Evolutionary conservation across 169 alveolate species (phyloP).

Genomic region (Plasmodium coatneyi): DNA sequence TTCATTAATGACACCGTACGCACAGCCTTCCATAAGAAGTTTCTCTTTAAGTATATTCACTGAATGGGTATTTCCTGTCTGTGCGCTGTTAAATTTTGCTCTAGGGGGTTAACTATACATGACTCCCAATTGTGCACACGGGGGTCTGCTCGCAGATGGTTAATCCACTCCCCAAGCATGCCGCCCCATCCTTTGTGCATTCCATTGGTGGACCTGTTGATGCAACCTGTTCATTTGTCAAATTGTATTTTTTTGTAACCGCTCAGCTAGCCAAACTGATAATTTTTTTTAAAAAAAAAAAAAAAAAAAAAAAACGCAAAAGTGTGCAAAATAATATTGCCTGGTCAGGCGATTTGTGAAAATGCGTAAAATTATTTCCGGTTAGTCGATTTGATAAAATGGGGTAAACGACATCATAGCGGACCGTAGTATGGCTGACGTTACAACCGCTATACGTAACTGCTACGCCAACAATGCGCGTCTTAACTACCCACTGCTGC

Average conservation of each 20-base stretch:
- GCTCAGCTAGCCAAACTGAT: background rate
- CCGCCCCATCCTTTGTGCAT: background rate
- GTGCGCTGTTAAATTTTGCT: background rate
- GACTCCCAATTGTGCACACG: background rate
- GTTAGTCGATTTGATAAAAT: background rate
- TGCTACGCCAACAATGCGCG: background rate
- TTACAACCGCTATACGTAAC: too few species aligned
- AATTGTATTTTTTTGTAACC: background rate
- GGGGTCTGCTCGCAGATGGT: background rate
- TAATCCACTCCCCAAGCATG: background rate
- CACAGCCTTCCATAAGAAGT: conserved; percentile 94
- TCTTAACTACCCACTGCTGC: background rate
- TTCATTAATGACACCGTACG: conserved; percentile 94
- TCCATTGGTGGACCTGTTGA: background rate
- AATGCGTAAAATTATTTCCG: background rate
- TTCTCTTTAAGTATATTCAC: conserved; percentile 90
- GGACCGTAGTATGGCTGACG: background rate
- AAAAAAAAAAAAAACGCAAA: background rate
- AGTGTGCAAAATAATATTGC: background rate
- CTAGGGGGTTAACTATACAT: background rate
- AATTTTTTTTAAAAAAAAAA: background rate
- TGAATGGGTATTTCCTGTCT: background rate
- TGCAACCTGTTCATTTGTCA: background rate
- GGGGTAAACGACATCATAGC: too few species aligned
- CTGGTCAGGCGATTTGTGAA: background rate